Percentiles rank a stretch among this genome's conserved stretches.
These are phyloP conservation scores for Nitzschia inconspicua DNA, from an alignment of 108 stramenopile species.

Conservation along the genomic window DNA sequence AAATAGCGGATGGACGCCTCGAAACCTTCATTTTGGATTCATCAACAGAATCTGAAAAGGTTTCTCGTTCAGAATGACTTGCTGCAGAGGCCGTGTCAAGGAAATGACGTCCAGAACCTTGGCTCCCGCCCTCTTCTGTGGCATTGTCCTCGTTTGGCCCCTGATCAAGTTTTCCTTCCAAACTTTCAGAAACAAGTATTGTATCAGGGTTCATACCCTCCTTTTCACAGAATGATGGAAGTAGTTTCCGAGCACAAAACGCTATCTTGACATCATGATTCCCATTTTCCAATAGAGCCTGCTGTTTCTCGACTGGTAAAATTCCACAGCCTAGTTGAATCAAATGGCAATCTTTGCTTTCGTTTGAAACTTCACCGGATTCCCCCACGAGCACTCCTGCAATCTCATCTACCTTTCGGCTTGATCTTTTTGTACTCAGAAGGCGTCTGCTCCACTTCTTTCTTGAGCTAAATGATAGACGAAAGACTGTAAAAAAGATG, in stretches of 20 bases:
- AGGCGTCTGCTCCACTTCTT: constrained; percentile 29
- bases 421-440: constrained; percentile 7
- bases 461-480: constrained; percentile 42
- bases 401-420: constrained; percentile 28
- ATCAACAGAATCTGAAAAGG: constrained; percentile 11
- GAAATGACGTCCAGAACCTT: constrained; percentile 8
- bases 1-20: constrained; percentile 5
- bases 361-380: constrained; percentile 4
- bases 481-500: constrained; percentile 68
- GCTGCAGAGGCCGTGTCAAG: constrained; percentile 23
- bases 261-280: constrained; percentile 64
- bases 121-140: constrained; percentile 23
- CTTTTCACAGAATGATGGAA: constrained; percentile 3
- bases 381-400: constrained; percentile 19
- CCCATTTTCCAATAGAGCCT: constrained; percentile 64
- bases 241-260: constrained; percentile 27
- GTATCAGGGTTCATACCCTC: constrained; percentile 11
- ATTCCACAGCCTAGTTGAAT: constrained; percentile 70
- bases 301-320: constrained; percentile 48
- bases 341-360: constrained; percentile 25
- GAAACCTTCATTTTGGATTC: constrained; percentile 1
- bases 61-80: constrained; percentile 22
- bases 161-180: constrained; percentile 4
- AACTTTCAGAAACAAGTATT: constrained; percentile 19
- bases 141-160: constrained; percentile 5